These are phyloP conservation scores for Iberis pinnata DNA, from an alignment of 345 rosid genomes.

Conservation along the genomic window DNA sequence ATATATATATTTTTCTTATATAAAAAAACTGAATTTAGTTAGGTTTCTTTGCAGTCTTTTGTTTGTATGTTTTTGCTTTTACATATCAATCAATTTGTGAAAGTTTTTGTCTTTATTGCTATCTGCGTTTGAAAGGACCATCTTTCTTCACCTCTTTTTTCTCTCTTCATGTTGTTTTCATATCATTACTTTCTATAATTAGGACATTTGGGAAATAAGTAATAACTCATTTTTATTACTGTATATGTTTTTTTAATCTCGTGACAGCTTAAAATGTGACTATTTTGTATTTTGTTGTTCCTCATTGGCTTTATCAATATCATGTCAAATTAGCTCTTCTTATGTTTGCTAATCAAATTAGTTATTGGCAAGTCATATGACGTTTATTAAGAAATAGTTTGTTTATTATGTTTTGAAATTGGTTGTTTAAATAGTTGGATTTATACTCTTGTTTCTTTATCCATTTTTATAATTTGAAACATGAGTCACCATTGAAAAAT, in stretches of 20 bases:
- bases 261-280: background rate
- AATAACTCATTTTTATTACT: background rate
- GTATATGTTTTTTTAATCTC: constrained; percentile 13
- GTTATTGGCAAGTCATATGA: no score
- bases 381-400: no score
- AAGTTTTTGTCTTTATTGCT: constrained; percentile 29
- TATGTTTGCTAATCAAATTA: no score
- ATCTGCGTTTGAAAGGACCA: constrained; percentile 15
- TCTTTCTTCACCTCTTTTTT: background rate
- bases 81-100: constrained; percentile 8
- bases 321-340: no score
- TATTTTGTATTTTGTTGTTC: no score
- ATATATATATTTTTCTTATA: no score
- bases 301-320: no score
- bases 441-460: no score
- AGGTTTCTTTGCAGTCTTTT: background rate
- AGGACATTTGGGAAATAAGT: background rate
- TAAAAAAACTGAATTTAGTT: background rate
- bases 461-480: no score
- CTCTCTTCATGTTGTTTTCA: constrained; percentile 22
- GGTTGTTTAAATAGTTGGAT: no score
- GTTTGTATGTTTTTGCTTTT: background rate
- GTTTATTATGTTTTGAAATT: no score
- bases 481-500: no score
- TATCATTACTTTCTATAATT: background rate